Evolutionary conservation across 495 filamentous ascomycete genomes (phyloP), one percentile per base, ranked within the genome.

Genomic region (Lindgomyces ingoldianus): DNA sequence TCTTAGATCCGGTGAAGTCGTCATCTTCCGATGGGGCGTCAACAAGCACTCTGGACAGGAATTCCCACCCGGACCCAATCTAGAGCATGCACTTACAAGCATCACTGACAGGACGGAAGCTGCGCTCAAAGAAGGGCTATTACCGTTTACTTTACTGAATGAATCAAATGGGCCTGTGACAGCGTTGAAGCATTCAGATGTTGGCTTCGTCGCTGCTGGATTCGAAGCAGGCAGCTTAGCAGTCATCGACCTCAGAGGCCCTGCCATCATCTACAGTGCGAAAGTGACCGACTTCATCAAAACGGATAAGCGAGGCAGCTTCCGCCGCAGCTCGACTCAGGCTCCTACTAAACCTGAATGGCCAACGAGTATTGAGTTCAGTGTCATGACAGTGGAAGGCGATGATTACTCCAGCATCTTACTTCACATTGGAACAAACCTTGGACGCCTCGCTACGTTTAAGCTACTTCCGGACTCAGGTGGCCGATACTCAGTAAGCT

Each of bases 331-430:
- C 49, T 82, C 80, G 53, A 76, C 75, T 18, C 74, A 82, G 27
- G 74, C 74, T 3, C 72, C 79, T 2, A n/a, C 67, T 59, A 74
- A 83, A 53, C 70, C 75, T 25, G 93, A 95, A 72, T 96, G 85
- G 85, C 85, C 85, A 27, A 90, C 87, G 6, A 78, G 76, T 41
- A 81, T 97, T 11, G 90, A 96, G 74, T 98, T 98, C 78, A 91
- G 90, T 60, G 90, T 97, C 27, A 87, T 98, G 85, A 94, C 88
- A 12, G 78, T 96, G 19, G 94, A 98, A 46, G 90, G 88, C 0
- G 93, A 97, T 75, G 83, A 90, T 64, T 98, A 96, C 70, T 96
- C 93, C 6, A 96, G 90, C 67, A 96, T 98, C 57, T 85, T 88
- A 48, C 88, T 93, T 67, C 96, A 97, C 70, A 88, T 94, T 3